Percentiles rank a stretch among this genome's conserved stretches.
Conservation (phyloP, 768 basidiomycete species). For the Asterophora lycoperdoides region DNA sequence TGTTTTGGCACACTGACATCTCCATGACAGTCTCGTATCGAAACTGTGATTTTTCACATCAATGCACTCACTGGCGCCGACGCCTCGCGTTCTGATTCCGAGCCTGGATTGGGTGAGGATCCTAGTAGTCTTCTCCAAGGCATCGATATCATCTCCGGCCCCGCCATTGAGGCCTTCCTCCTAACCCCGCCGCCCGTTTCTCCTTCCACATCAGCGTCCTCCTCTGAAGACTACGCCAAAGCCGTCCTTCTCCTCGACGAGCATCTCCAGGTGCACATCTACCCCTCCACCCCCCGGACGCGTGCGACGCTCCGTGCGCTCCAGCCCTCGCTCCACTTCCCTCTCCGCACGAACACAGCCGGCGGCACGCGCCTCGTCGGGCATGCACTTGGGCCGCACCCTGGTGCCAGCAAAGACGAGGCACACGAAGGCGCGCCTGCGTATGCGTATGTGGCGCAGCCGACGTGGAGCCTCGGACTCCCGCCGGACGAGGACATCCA, state of each 20-base stretch:
- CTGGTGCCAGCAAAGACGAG: conserved; percentile 29
- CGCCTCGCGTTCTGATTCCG: conserved; percentile 8
- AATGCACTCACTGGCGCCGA: conserved; percentile 80
- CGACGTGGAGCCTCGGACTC: conserved; percentile 65
- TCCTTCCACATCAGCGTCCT: neutral
- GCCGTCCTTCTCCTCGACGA: conserved; percentile 69
- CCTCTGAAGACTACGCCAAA: conserved; percentile 39
- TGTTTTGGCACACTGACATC: neutral
- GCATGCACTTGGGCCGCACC: conserved; percentile 33
- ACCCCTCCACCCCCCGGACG: conserved; percentile 54
- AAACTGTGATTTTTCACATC: conserved; percentile 74
- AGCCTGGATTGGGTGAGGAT: conserved; percentile 24
- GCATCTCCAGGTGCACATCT: conserved; percentile 67
- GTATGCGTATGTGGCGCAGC: conserved; percentile 46
- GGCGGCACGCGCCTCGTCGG: conserved; percentile 32
- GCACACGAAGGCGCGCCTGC: conserved; percentile 24
- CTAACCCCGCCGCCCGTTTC: conserved; percentile 8
- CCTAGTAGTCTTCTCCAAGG: conserved; percentile 48
- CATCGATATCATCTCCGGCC: conserved; percentile 55
- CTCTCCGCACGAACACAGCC: conserved; percentile 43
- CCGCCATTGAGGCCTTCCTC: conserved; percentile 55
- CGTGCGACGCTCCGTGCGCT: conserved; percentile 39
- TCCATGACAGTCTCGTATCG: conserved; percentile 46
- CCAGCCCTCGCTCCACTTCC: conserved; percentile 49
- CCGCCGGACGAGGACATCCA: conserved; percentile 54